phyloP scores from a whole-genome alignment of 148 eudicot genomes.

The Suaeda aralocaspica region DNA sequence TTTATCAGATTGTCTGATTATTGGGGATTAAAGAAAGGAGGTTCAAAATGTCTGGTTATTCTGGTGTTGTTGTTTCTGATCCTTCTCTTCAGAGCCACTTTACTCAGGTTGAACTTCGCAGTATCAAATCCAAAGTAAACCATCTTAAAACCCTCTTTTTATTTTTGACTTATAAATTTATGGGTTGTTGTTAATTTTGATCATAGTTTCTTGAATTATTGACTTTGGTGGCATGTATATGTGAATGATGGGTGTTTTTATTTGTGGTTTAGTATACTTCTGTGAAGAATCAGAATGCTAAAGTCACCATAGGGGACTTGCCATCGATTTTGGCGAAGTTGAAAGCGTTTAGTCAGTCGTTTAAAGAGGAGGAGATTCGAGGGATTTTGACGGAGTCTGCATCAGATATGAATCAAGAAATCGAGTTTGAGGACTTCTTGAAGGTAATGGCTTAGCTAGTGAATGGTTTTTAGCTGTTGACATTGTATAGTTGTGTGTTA shows the following conservation, averaged over 20 bases:
- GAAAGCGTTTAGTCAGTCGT: slow-evolving; percentile 48
- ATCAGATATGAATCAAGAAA: slow-evolving; percentile 43
- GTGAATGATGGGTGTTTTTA: slow-evolving; percentile 7
- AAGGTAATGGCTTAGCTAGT: slow-evolving; percentile 40
- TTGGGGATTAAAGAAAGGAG: not conserved
- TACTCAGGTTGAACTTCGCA: slow-evolving; percentile 41
- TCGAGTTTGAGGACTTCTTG: slow-evolving; percentile 75
- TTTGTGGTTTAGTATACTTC: slow-evolving; percentile 47
- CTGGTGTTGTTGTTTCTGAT: slow-evolving; percentile 38
- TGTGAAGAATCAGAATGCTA: slow-evolving; percentile 61
- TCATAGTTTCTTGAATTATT: not conserved
- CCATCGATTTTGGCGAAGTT: slow-evolving; percentile 62
- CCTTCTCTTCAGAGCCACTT: slow-evolving; percentile 34
- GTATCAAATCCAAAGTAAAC: slow-evolving; percentile 29
- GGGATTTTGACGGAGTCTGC: slow-evolving; percentile 46
- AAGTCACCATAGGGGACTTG: slow-evolving; percentile 68
- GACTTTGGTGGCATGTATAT: not conserved
- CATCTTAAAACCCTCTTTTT: slow-evolving; percentile 5
- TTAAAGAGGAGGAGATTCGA: slow-evolving; percentile 69
- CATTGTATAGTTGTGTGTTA: slow-evolving; percentile 11
- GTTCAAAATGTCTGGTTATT: slow-evolving; percentile 29
- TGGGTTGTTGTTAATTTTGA: not conserved
- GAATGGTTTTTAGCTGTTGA: slow-evolving; percentile 3
- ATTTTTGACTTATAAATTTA: not conserved
- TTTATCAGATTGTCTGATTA: slow-evolving; percentile 19